Base-by-base conservation (phyloP, 306 rosid genomes). In the Cucurbita ficifolia region DNA sequence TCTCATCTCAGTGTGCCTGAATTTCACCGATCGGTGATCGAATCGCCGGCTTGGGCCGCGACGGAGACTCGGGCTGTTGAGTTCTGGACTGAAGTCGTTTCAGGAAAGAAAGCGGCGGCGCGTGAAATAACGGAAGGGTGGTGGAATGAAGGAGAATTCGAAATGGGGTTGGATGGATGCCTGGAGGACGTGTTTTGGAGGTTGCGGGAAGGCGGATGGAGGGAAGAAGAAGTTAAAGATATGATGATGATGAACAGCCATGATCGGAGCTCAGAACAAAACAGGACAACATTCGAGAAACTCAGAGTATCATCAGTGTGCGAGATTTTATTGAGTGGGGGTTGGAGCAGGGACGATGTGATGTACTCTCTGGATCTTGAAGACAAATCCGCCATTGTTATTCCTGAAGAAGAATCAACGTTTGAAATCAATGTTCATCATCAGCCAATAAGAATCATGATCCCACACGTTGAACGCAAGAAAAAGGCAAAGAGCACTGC, bases 161-260 rank as follows among this genome's bases (percentile, higher is more conserved):
- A 39, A 42, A 36, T 53, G 12, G 76, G 67, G 6, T 0, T 88
- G 13, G 82, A 79, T 0, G 80, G 55, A 63, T 87, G 95, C 54
- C 36, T 94, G 85, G 89, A 89, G 5, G 74, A 77, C 35, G 92
- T 77, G 75, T 69, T 76, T 48, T 51, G 87, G 86, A 80, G 72
- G 64, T n/a, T 94, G 84, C 79, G 90, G 19, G 84, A 89, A 3
- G 97, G 96, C 19, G 96, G 98, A 59, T 94, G 98, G 98, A 78
- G 43, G 65, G 97, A 90, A 24, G 96, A 90, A 53, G 98, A 94
- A 63, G 82, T 94, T 8, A 73, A 79, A 18, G 98, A 94, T 53
- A 90, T 94, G 96, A 84, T 86, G 93, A 77, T 76, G 82, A 85
- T 75, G 82, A 79, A 82, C 71, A 79, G 80, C 22, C 76, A 58